Conservation (phyloP, 2,329 filamentous ascomycete genomes). For the Graphilbum sp. region DNA sequence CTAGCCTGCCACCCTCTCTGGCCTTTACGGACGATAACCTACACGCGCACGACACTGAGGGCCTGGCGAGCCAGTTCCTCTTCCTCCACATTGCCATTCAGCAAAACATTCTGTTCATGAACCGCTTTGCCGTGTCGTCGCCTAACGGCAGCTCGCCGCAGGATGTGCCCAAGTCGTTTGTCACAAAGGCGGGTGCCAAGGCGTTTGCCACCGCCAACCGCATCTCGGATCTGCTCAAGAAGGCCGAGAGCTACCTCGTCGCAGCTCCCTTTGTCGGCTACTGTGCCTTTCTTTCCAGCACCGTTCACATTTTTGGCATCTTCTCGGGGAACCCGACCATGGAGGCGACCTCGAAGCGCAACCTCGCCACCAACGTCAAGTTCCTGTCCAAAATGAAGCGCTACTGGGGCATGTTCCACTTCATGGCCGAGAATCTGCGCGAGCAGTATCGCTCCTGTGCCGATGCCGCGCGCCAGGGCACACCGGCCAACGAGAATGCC, state of each 20-base stretch:
- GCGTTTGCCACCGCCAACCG: slow-evolving; percentile 73
- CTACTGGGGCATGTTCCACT: slow-evolving; percentile 97
- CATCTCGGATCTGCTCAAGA: slow-evolving; percentile 70
- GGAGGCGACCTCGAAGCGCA: slow-evolving; percentile 64
- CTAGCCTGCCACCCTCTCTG: slow-evolving; percentile 53
- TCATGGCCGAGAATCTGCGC: slow-evolving; percentile 84
- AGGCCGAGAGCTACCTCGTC: slow-evolving; percentile 63
- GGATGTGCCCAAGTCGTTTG: slow-evolving; percentile 62
- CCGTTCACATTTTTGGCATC: slow-evolving; percentile 84
- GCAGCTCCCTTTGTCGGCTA: slow-evolving; percentile 90
- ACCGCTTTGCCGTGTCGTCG: slow-evolving; percentile 67
- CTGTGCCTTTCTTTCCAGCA: slow-evolving; percentile 82
- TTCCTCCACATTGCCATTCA: slow-evolving; percentile 83
- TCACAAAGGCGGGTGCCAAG: slow-evolving; percentile 56
- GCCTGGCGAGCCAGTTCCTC: slow-evolving; percentile 78
- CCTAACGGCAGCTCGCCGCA: slow-evolving; percentile 46
- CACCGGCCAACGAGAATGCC: slow-evolving; percentile 28
- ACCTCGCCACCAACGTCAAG: slow-evolving; percentile 73
- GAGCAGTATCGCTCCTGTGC: slow-evolving; percentile 75
- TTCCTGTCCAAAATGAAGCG: slow-evolving; percentile 92
- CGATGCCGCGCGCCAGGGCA: slow-evolving; percentile 59
- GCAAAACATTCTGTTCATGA: slow-evolving; percentile 80
- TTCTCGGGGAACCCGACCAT: slow-evolving; percentile 69
- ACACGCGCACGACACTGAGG: slow-evolving; percentile 67
- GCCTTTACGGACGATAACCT: slow-evolving; percentile 69